These are phyloP conservation scores for Dryadomyces quercus-mongolicae DNA, from an alignment of 2,329 filamentous ascomycete species.

Conservation along the genomic window DNA sequence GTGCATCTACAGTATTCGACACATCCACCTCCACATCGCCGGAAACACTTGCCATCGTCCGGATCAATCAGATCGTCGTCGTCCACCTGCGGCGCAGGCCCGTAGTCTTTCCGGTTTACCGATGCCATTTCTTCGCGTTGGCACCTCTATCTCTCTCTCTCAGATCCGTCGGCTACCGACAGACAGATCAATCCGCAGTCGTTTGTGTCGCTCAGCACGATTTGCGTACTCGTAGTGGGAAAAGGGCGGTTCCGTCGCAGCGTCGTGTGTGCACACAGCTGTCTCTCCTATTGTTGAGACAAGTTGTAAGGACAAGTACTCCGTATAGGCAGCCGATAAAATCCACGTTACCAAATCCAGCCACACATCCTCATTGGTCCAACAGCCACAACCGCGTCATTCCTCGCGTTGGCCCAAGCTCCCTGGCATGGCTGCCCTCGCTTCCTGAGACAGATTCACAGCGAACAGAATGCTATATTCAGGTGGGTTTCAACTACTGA, in stretches of 20 bases:
- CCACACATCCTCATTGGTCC: conserved; percentile 1
- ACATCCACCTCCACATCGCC: too few relatives aligned
- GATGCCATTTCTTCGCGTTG: conserved; percentile 29
- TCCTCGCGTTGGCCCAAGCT: conserved; percentile 16
- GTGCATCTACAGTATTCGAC: too few relatives aligned
- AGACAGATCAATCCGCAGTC: too few relatives aligned
- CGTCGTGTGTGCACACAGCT: too few relatives aligned
- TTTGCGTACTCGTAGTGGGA: too few relatives aligned
- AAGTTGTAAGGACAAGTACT: not conserved
- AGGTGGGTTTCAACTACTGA: too few relatives aligned
- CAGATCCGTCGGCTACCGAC: not conserved
- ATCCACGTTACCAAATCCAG: conserved; percentile 17
- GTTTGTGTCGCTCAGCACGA: too few relatives aligned
- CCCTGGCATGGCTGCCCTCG: conserved; percentile 1
- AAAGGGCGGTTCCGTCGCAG: too few relatives aligned
- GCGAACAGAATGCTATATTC: not conserved
- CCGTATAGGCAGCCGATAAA: not conserved
- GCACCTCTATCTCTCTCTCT: not conserved
- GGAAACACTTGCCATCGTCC: conserved; percentile 50
- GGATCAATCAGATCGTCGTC: conserved; percentile 68
- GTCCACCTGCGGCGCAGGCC: conserved; percentile 44
- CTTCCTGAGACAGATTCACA: not conserved
- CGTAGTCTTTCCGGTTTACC: conserved; percentile 39
- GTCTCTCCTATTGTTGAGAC: not conserved
- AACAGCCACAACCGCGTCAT: conserved; percentile 3